phyloP scores from a whole-genome alignment of 805 yeast genomes.

The Lachancea nothofagi region DNA sequence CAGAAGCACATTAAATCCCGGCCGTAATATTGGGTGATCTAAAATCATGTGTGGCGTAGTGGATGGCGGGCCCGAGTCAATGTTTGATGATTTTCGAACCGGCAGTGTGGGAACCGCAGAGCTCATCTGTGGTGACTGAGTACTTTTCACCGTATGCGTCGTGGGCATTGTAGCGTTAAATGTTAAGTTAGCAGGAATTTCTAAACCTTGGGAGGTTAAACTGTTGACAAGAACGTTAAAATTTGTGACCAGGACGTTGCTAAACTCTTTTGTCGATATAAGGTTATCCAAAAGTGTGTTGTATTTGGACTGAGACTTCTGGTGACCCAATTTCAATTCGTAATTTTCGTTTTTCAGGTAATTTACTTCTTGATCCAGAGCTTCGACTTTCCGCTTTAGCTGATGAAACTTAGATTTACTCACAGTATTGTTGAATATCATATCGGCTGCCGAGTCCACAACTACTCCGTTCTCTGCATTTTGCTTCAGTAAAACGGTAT shows the following conservation, averaged over 20 bases:
- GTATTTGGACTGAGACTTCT: conserved; percentile 49
- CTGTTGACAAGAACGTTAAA: conserved; percentile 46
- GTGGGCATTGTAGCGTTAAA: conserved; percentile 41
- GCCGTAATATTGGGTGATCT: conserved; percentile 20
- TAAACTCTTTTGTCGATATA: conserved; percentile 48
- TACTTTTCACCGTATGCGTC: conserved; percentile 1
- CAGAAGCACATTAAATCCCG: conserved; percentile 61
- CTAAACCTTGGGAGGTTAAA: conserved; percentile 54
- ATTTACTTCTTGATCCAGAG: conserved; percentile 27
- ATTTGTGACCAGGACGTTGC: conserved; percentile 52
- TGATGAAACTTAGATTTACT: conserved; percentile 23
- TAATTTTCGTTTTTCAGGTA: conserved; percentile 21
- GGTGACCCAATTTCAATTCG: conserved; percentile 33
- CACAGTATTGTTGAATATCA: conserved; percentile 22
- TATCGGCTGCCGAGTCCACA: conserved; percentile 16
- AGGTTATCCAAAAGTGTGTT: conserved; percentile 59
- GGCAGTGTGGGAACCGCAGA: conserved; percentile 10
- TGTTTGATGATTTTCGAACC: neutral
- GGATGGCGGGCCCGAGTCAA: conserved; percentile 6
- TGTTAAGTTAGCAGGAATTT: conserved; percentile 45
- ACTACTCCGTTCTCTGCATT: conserved; percentile 26
- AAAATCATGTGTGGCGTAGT: conserved; percentile 4
- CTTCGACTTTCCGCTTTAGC: conserved; percentile 34
- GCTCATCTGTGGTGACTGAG: conserved; percentile 11
- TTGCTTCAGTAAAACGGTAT: conserved; percentile 25